Evolutionary conservation across 306 rosid species (phyloP), one percentile per base, ranked within the genome.

Genomic region (Hippophae rhamnoides): DNA sequence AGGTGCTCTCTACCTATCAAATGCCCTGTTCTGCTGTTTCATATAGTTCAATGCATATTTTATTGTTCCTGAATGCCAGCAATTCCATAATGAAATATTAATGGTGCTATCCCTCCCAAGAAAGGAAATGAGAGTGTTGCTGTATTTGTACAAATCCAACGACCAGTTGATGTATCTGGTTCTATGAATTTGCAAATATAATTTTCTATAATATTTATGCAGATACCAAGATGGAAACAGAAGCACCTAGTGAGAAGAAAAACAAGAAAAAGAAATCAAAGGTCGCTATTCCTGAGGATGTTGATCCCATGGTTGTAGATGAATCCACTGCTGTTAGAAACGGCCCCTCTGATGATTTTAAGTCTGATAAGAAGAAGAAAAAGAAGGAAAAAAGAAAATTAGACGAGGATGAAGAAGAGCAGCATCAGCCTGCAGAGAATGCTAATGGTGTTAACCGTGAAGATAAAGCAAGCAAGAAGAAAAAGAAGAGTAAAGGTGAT

Each of bases 371-470:
- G 93, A 89, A 83, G 38, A 31, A 31, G 69, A 83, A 82, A 56
- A 84, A 83, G 82, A 87, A 85, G 84, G 93, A 92, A 10, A 85
- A 92, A 81, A 74, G 95, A 56, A 88, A 81, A 71, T 61, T 76
- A 72, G 83, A 79, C 3, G 38, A 41, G 64, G 88, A 76, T 27
- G 31, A 8, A 6, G 81, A 79, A 63, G 57, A 58, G 8, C 59
- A 57, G 50, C 82, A 81, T 11, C 66, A 68, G 46, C 63, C 49
- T 45, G 71, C 54, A 27, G 78, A 70, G 56, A 69, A 67, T 45
- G 65, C 44, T 58, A 76, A 69, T 46, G 86, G 72, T 31, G 74
- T 31, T 31, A 31, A 41, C 0, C 87, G 74, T 43, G 72, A 78
- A 26, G 84, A 72, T 73, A 11, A 79, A 5, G 67, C 43, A 42